A percentile compares a stretch with the other conserved stretches of the same genome.
Evolutionary conservation across 2,329 filamentous ascomycete species (phyloP).

Genomic region (Verticillium longisporum): DNA sequence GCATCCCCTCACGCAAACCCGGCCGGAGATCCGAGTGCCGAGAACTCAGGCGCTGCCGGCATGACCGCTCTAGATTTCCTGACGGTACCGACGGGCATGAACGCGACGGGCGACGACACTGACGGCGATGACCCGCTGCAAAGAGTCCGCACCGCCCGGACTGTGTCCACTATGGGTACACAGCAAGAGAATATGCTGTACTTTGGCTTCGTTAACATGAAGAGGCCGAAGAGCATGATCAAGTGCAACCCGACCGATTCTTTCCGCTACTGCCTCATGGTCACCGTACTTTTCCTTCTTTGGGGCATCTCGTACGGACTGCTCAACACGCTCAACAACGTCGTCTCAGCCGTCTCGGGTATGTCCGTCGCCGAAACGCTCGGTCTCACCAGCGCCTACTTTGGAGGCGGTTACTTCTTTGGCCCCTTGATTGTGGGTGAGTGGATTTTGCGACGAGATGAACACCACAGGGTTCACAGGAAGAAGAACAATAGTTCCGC

Average conservation of each 20-base stretch:
- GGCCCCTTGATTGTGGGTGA: slow-evolving; percentile 28
- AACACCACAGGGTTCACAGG: slow-evolving; percentile 39
- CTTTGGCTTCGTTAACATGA: slow-evolving; percentile 73
- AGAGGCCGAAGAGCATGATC: slow-evolving; percentile 63
- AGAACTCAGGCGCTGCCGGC: background rate
- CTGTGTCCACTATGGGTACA: slow-evolving; percentile 19
- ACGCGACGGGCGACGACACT: slow-evolving; percentile 1
- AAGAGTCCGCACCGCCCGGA: slow-evolving; percentile 10
- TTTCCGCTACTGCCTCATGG: slow-evolving; percentile 61
- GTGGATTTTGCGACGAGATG: slow-evolving; percentile 55
- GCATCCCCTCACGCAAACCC: too few relatives aligned
- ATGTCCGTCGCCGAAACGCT: slow-evolving; percentile 36
- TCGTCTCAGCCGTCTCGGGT: slow-evolving; percentile 39
- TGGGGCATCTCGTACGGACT: slow-evolving; percentile 36
- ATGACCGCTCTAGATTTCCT: slow-evolving; percentile 38
- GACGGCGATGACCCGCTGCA: slow-evolving; percentile 5
- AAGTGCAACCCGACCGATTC: slow-evolving; percentile 57
- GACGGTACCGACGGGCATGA: slow-evolving; percentile 30
- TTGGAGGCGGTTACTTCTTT: slow-evolving; percentile 40
- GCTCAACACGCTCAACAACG: slow-evolving; percentile 36
- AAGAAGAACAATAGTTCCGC: slow-evolving; percentile 25
- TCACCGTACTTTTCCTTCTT: slow-evolving; percentile 43
- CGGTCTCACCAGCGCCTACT: slow-evolving; percentile 44
- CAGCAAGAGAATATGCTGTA: slow-evolving; percentile 45
- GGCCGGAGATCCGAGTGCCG: background rate